Evolutionary conservation across 2,329 filamentous ascomycete genomes (phyloP), one percentile per base, ranked within the genome.

Genomic region (Colletotrichum coccodes): DNA sequence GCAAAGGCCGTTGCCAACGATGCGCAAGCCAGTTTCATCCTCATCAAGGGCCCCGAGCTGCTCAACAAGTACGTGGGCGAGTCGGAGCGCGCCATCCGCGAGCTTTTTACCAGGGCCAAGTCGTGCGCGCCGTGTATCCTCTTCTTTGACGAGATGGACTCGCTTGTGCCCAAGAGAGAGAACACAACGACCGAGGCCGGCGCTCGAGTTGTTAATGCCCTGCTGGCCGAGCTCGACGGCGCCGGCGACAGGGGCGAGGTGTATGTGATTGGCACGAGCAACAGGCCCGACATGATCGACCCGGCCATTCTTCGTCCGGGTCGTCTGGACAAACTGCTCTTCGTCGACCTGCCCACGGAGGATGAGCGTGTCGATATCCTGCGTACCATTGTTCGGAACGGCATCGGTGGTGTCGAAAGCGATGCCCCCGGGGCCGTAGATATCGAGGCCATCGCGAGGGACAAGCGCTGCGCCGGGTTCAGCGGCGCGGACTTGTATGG

Each of bases 21-120:
- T 78, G 95, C 93, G 8, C 94, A 95, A 78, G 96, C 96, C 54
- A 98, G 97, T 80, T 99, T 99, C 84, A 99, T 99, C 80, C 94
- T 94, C 60, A 94, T 99, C 81, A 98, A 98, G 80, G 96, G 96
- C 0, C 96, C 96, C 0, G 96, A 99, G 78, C 85, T 99, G 11
- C 87, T 99, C 52, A 98, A 98, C 85, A 99, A 98, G 81, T 99
- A 95, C 78, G 95, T 99, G 11, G 96, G 96, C 73, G 96, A 99
- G 80, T 97, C 94, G 7, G 96, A 99, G 81, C 92, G 95, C 12
- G 94, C 95, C 0, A 92, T 99, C 1, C 91, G 96, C 26, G 94
- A 97, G 78, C 92, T 98, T 0, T 99, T 99, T 80, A 89, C 91
- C 71, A 91, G 95, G 18, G 96, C 96, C 1, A 89, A 95, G 59